A percentile compares a stretch with the other conserved stretches of the same genome.
Conservation (phyloP, 129 eudicot genomes). For the Pittosporum tobira region DNA sequence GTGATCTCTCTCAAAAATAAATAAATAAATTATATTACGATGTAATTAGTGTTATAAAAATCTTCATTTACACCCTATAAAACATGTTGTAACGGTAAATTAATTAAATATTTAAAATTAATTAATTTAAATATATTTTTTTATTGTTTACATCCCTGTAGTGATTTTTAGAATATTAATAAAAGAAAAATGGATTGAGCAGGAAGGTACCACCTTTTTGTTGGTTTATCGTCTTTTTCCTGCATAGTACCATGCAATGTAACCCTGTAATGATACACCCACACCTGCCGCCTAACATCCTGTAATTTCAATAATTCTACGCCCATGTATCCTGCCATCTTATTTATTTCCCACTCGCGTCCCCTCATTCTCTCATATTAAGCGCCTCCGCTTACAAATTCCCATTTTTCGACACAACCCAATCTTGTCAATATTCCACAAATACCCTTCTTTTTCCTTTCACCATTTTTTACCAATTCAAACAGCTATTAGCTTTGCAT, state of each 20-base stretch:
- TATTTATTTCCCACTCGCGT: neutral
- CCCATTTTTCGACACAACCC: neutral
- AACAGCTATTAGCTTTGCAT: neutral
- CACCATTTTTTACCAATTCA: neutral
- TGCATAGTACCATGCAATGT: slow-evolving; percentile 9
- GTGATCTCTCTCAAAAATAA: too few species aligned
- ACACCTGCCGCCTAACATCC: slow-evolving; percentile 16
- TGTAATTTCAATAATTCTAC: neutral
- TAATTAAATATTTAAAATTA: too few species aligned
- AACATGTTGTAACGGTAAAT: too few species aligned
- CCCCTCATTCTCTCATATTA: slow-evolving; percentile 6
- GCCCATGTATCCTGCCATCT: neutral
- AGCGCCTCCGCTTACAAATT: neutral
- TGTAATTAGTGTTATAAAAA: too few species aligned
- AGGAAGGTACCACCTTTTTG: too few species aligned
- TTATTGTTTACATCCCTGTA: too few species aligned
- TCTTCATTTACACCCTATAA: too few species aligned
- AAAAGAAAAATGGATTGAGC: too few species aligned
- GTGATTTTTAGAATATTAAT: too few species aligned
- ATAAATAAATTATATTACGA: too few species aligned
- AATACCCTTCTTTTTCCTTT: neutral
- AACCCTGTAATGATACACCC: slow-evolving; percentile 1
- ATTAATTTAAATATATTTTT: too few species aligned
- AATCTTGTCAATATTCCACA: neutral
- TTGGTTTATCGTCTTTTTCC: too few species aligned